Evolutionary conservation across 2,329 filamentous ascomycete genomes (phyloP).

Genomic region (Colletotrichum gigasporum): DNA sequence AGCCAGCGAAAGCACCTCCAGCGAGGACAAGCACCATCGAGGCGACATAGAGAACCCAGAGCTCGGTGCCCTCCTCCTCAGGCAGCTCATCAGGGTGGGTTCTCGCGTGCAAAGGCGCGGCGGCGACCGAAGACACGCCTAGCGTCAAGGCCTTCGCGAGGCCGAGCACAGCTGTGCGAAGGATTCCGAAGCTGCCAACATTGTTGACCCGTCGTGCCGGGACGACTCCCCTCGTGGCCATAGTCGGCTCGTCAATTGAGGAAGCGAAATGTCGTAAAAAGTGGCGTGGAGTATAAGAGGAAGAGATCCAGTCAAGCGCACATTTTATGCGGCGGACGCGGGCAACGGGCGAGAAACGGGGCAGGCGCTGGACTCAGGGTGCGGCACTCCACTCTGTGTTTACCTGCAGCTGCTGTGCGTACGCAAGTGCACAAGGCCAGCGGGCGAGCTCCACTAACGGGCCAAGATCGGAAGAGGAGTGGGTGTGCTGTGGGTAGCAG

Average conservation of each 20-base stretch:
- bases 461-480: slow-evolving; percentile 27
- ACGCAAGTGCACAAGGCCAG: slow-evolving; percentile 17
- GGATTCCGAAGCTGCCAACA: slow-evolving; percentile 47
- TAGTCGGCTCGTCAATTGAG: slow-evolving; percentile 24
- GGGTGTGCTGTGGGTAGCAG: slow-evolving; percentile 3
- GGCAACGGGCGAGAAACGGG: slow-evolving; percentile 25
- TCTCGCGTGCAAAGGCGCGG: slow-evolving; percentile 51
- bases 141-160: slow-evolving; percentile 61
- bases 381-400: slow-evolving; percentile 27
- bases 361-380: slow-evolving; percentile 8
- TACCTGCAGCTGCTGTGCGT: slow-evolving; percentile 31
- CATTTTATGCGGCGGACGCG: slow-evolving; percentile 32
- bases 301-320: slow-evolving; percentile 24
- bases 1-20: slow-evolving; percentile 91
- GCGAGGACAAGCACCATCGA: slow-evolving; percentile 85
- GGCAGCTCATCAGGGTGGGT: slow-evolving; percentile 55
- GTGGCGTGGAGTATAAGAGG: slow-evolving; percentile 2
- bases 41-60: slow-evolving; percentile 84
- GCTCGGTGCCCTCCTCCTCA: slow-evolving; percentile 66
- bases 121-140: slow-evolving; percentile 58
- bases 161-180: slow-evolving; percentile 60
- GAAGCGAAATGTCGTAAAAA: slow-evolving; percentile 8
- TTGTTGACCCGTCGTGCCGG: slow-evolving; percentile 28
- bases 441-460: slow-evolving; percentile 26
- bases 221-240: slow-evolving; percentile 29